Base-by-base conservation (phyloP, 1,284 basidiomycete species). In the Gomphus bonarii region DNA sequence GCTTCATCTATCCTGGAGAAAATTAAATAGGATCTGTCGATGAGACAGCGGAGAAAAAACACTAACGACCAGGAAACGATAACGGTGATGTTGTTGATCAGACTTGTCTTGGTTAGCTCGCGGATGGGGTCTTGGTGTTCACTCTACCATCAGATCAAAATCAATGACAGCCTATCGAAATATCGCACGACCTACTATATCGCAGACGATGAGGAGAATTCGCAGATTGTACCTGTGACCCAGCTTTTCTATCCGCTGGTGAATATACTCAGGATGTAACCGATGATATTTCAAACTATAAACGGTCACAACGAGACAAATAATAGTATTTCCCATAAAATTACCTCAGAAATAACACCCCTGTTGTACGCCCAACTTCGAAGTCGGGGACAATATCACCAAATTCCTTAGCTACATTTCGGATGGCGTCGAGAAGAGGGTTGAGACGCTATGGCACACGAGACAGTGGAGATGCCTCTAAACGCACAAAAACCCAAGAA, bases 211-310 rank as follows among this genome's bases (percentile, higher is more conserved):
- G 14, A 99, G 77, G n/a, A 99, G 73, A 46, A 99, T 81, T 43
- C 97, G 76, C 1, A 97, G 77, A 54, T 82, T 88, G 68, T 92
- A 99, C 12, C 83, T 80, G 43, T 80, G 79, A 3, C 84, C 85
- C 16, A 99, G 81, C 63, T 86, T 88, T 65, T 91, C 85, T 59
- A 99, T 94, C 3, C 97, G 84, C 47, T 80, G 79, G 67, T 94
- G 89, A 59, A 99, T 87, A 68, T 99, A 99, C 70, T 99, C 97
- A 4, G 97, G 97, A 69, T 99, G 97, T 16, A 99, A 77, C 28
- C 95, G 88, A 66, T 99, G 95, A 64, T 99, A 99, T 63, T 87
- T 88, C 59, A 99, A 70, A 67, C 95, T 98, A 59, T 18, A 36
- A 28, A 33, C 33, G 38, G 38, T 16, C 16, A 40, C 14, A 40